Evolutionary conservation across 2,329 filamentous ascomycete species (phyloP), one percentile per base, ranked within the genome.

Genomic region (Ophiostoma angusticollis): DNA sequence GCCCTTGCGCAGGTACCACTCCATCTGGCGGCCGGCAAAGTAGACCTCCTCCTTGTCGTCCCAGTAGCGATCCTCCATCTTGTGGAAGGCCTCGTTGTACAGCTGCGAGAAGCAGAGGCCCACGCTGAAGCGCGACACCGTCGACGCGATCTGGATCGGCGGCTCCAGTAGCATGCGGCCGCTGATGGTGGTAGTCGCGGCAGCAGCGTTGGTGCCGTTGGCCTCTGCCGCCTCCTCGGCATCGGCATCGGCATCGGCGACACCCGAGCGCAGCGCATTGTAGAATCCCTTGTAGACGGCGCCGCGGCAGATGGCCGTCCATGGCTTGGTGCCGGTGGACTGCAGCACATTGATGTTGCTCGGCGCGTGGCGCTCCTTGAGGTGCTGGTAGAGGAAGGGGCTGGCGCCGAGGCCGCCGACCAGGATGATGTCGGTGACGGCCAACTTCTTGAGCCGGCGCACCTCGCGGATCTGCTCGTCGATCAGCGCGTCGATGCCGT

Each of bases 281-380:
- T 42, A 42, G 22, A 35, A 40, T 33, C 43, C 43, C 48, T 65
- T 67, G 57, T 68, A 65, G 4, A 64, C 63, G 9, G 68, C 68
- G 5, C 69, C 68, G 19, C 64, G 63, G 5, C 67, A 65, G 7
- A 72, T 64, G 2, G 68, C 63, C 3, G 58, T 57, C 68, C 68
- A 72, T 16, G 43, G 39, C 21, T 42, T 42, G 9, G 29, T 37
- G n/a, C 43, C 43, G 3, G 39, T 35, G 3, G 65, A 62, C 44
- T 65, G 63, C 12, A 61, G 56, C 1, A 68, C 65, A 34, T 67
- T 65, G 36, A 72, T 53, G 16, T 70, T 58, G 18, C 70, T 58
- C 16, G 62, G 53, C 2, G 65, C 59, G 5, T 53, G 49, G 5
- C 45, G 38, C 6, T 55, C 47, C 7, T 66, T 52, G 1, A 57